Conservation (phyloP, 1,139 yeast species). For the Protomyces pachydermus region DNA sequence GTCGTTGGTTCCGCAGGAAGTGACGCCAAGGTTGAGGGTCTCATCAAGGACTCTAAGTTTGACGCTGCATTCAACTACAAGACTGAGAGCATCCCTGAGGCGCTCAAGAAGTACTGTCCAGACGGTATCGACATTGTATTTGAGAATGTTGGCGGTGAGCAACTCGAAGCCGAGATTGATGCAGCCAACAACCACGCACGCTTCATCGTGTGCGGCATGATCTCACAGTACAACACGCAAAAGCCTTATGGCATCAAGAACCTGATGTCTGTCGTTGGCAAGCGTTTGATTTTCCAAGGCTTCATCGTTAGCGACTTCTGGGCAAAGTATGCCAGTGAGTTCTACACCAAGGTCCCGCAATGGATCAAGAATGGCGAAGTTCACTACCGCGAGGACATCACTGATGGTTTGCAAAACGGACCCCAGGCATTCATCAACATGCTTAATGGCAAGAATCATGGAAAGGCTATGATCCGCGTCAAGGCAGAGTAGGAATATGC, state of each 20-base stretch:
- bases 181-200: slow-evolving; percentile 45
- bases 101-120: slow-evolving; percentile 28
- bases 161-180: slow-evolving; percentile 48
- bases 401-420: slow-evolving; percentile 31
- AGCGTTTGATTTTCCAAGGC: slow-evolving; percentile 33
- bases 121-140: slow-evolving; percentile 36
- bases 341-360: slow-evolving; percentile 25
- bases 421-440: slow-evolving; percentile 30
- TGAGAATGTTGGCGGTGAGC: slow-evolving; percentile 55
- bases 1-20: slow-evolving; percentile 67
- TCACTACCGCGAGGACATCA: slow-evolving; percentile 29
- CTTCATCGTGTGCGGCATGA: slow-evolving; percentile 58
- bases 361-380: slow-evolving; percentile 28
- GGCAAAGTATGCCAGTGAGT: slow-evolving; percentile 20
- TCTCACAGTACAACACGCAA: slow-evolving; percentile 55
- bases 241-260: slow-evolving; percentile 32
- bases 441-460: slow-evolving; percentile 32
- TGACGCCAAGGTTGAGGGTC: slow-evolving; percentile 51
- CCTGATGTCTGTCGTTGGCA: slow-evolving; percentile 27
- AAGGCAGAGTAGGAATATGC: slow-evolving; percentile 32
- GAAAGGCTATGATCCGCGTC: slow-evolving; percentile 33
- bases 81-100: slow-evolving; percentile 43
- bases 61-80: slow-evolving; percentile 53
- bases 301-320: slow-evolving; percentile 33
- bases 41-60: slow-evolving; percentile 48